These are phyloP conservation scores for Hypericum androsaemum DNA, from an alignment of 345 rosid genomes.

Conservation along the genomic window DNA sequence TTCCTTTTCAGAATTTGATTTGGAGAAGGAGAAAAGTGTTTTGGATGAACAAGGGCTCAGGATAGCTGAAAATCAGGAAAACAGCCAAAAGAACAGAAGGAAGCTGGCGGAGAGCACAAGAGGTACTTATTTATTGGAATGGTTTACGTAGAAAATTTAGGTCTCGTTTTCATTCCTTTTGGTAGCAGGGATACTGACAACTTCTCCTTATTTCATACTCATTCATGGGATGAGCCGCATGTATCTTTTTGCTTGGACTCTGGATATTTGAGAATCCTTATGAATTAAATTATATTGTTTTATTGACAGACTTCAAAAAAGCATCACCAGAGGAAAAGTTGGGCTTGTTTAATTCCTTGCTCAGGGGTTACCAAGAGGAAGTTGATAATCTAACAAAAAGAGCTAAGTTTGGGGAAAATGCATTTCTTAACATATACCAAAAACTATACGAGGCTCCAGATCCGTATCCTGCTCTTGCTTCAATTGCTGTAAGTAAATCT, in stretches of 20 bases:
- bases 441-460: conserved; percentile 99
- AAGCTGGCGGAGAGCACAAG: conserved; percentile 98
- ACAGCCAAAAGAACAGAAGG: conserved; percentile 84
- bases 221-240: too few relatives aligned
- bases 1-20: conserved; percentile 52
- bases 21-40: conserved; percentile 82
- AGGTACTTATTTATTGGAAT: conserved; percentile 31
- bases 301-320: conserved; percentile 80
- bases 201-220: too few relatives aligned
- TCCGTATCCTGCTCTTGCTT: conserved; percentile 91
- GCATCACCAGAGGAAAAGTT: conserved; percentile 83
- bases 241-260: too few relatives aligned
- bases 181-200: too few relatives aligned
- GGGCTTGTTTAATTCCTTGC: conserved; percentile 77
- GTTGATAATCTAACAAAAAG: conserved; percentile 98
- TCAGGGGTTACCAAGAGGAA: conserved; percentile 97
- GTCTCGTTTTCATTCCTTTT: too few relatives aligned
- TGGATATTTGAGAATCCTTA: too few relatives aligned
- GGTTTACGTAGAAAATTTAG: too few relatives aligned
- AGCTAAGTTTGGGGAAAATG: conserved; percentile 95
- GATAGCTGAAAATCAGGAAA: conserved; percentile 95
- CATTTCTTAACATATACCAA: conserved; percentile 93
- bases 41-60: conserved; percentile 93
- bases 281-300: background rate
- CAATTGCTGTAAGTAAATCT: conserved; percentile 62